These are phyloP conservation scores for Boletus mariae DNA, from an alignment of 1,284 basidiomycete genomes.

Conservation along the genomic window DNA sequence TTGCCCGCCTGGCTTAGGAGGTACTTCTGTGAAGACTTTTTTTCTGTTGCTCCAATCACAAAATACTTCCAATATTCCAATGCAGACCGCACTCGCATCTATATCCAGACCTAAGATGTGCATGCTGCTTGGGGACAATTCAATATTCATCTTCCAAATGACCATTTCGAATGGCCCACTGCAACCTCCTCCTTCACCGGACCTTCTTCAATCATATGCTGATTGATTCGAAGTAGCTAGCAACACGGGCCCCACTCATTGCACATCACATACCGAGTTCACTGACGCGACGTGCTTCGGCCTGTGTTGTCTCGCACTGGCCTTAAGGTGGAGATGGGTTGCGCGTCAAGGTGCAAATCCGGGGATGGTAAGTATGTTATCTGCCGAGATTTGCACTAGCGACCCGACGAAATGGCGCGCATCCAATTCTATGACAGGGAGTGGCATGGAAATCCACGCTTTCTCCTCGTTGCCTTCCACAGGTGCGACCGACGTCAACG, in stretches of 20 bases:
- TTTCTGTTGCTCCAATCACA: neutral
- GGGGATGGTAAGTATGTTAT: slow-evolving; percentile 8
- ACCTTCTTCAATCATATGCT: neutral
- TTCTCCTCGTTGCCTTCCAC: neutral
- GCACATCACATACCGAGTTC: neutral
- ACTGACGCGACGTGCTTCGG: neutral
- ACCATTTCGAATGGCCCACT: neutral
- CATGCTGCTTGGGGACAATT: neutral
- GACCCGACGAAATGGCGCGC: slow-evolving; percentile 1
- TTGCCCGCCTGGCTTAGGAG: neutral
- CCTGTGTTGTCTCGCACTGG: neutral
- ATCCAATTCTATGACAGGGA: neutral
- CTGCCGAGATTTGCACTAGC: slow-evolving; percentile 4
- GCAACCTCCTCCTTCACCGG: neutral
- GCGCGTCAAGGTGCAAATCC: neutral
- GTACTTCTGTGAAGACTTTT: neutral
- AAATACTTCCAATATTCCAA: neutral
- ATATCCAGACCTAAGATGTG: neutral
- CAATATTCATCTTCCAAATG: neutral
- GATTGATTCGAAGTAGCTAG: neutral
- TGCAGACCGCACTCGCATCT: neutral
- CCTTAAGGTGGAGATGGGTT: neutral
- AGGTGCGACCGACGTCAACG: neutral
- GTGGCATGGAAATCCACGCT: neutral
- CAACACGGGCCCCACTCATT: neutral